A percentile compares a stretch with the other conserved stretches of the same genome.
phyloP scores from a whole-genome alignment of 2,329 filamentous ascomycete species.

The Pseudocercospora musae region DNA sequence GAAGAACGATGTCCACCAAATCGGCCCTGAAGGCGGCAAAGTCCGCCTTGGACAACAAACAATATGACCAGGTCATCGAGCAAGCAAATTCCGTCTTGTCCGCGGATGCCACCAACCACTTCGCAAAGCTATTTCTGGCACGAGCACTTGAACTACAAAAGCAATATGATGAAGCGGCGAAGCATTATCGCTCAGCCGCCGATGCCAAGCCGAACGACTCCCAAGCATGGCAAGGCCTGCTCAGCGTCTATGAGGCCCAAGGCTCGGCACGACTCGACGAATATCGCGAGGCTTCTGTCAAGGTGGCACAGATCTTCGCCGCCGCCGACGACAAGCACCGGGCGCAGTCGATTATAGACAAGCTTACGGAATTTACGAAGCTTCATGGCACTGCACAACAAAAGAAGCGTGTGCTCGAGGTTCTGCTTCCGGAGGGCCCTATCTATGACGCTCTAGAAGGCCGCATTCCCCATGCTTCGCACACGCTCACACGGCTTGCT shows the following conservation, averaged over 20 bases:
- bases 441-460: slow-evolving; percentile 83
- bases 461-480: slow-evolving; percentile 71
- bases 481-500: slow-evolving; percentile 77
- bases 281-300: slow-evolving; percentile 71
- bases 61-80: slow-evolving; percentile 71
- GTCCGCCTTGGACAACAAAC: slow-evolving; percentile 70
- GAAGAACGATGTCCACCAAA: slow-evolving; percentile 40
- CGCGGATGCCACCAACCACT: slow-evolving; percentile 74
- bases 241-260: slow-evolving; percentile 80
- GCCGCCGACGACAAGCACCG: slow-evolving; percentile 59
- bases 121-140: slow-evolving; percentile 83
- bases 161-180: slow-evolving; percentile 68
- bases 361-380: slow-evolving; percentile 71
- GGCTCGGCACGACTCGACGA: slow-evolving; percentile 62
- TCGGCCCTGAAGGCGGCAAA: slow-evolving; percentile 74
- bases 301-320: slow-evolving; percentile 70
- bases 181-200: slow-evolving; percentile 70
- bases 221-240: slow-evolving; percentile 88
- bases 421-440: slow-evolving; percentile 75
- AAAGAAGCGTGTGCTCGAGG: slow-evolving; percentile 70
- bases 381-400: slow-evolving; percentile 68
- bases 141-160: slow-evolving; percentile 78
- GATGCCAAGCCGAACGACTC: slow-evolving; percentile 68
- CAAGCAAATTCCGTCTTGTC: slow-evolving; percentile 68
- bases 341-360: slow-evolving; percentile 67